These are phyloP conservation scores for Xylona heveae DNA, from an alignment of 495 filamentous ascomycete species.

Conservation along the genomic window DNA sequence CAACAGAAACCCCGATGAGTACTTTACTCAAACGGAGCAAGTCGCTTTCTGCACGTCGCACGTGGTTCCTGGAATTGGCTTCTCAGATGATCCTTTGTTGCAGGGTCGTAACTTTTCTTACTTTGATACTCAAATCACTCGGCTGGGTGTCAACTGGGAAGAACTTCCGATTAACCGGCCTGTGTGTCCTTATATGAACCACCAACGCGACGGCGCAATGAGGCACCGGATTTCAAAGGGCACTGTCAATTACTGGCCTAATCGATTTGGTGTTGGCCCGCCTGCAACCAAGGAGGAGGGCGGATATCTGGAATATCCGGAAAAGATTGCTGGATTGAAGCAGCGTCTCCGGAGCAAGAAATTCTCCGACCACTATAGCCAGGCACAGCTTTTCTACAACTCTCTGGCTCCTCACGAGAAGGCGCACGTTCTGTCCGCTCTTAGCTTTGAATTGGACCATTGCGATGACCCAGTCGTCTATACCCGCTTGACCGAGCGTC, in stretches of 20 bases:
- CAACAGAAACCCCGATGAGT: slow-evolving; percentile 71
- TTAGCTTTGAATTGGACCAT: slow-evolving; percentile 19
- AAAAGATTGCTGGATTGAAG: slow-evolving; percentile 47
- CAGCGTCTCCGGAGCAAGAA: slow-evolving; percentile 48
- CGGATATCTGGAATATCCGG: slow-evolving; percentile 46
- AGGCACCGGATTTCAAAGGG: slow-evolving; percentile 41
- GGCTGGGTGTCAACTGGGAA: slow-evolving; percentile 69
- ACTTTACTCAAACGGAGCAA: slow-evolving; percentile 68
- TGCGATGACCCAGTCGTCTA: slow-evolving; percentile 76
- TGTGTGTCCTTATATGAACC: slow-evolving; percentile 62
- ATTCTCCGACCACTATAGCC: slow-evolving; percentile 60
- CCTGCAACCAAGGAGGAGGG: slow-evolving; percentile 36
- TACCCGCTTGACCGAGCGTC: slow-evolving; percentile 40
- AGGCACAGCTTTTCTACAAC: slow-evolving; percentile 26
- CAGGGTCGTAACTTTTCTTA: slow-evolving; percentile 79
- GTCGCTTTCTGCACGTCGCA: slow-evolving; percentile 74
- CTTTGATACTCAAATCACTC: slow-evolving; percentile 65
- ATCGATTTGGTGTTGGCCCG: slow-evolving; percentile 42
- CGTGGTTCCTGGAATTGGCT: slow-evolving; percentile 70
- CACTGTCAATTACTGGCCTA: slow-evolving; percentile 78
- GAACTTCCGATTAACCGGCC: slow-evolving; percentile 69
- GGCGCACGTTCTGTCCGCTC: background rate
- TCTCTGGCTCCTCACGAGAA: background rate
- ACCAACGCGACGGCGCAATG: slow-evolving; percentile 53
- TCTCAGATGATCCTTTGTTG: slow-evolving; percentile 66